Evolutionary conservation across 768 basidiomycete genomes (phyloP), one percentile per base, ranked within the genome.

Genomic region (Dioszegia aurantiaca): DNA sequence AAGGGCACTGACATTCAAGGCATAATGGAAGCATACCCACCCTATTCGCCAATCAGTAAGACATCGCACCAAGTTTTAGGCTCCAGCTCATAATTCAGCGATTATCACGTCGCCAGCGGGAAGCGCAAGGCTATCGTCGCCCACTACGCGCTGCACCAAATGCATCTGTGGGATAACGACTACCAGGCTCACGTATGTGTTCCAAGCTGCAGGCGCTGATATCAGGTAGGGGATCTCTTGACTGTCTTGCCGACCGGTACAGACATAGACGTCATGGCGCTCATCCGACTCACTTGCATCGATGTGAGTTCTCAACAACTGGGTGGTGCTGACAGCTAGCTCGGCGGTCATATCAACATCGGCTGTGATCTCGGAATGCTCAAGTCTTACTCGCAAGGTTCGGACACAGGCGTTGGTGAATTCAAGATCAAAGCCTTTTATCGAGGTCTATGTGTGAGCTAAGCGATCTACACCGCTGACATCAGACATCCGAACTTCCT

Each of bases 101-200:
- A 47, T 28, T 21, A 45, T 44, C 26, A 41, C 43, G 44, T 44
- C 21, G 55, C 55, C 1, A 44, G 43, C 27, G 55, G 55, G 10
- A 56, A 56, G 28, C 55, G 55, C 4, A 56, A 47, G 26, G 55
- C 40, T 27, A 33, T 56, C 8, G 2, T 56, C 17, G 43, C 55
- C 16, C 55, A 56, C 24, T 56, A 56, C 37, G 55, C 55, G 5
- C 24, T 30, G 43, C 24, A 31, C 31, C 43, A 56, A 2, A 30
- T 56, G 43, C 45, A 14, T 3, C 21, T 26, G 19, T 56, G 55
- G 55, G 24, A 56, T 9, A 19, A 27, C 2, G 55, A 44, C 3
- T 56, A 26, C 26, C 40, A 45, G n/a, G 33, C 37, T 27, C 55
- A 56, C 4, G 40, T 56, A n/a, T 17, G 46, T 16, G 6, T n/a